These are phyloP conservation scores for Eruca vesicaria DNA, from an alignment of 441 rosid genomes.

Conservation along the genomic window DNA sequence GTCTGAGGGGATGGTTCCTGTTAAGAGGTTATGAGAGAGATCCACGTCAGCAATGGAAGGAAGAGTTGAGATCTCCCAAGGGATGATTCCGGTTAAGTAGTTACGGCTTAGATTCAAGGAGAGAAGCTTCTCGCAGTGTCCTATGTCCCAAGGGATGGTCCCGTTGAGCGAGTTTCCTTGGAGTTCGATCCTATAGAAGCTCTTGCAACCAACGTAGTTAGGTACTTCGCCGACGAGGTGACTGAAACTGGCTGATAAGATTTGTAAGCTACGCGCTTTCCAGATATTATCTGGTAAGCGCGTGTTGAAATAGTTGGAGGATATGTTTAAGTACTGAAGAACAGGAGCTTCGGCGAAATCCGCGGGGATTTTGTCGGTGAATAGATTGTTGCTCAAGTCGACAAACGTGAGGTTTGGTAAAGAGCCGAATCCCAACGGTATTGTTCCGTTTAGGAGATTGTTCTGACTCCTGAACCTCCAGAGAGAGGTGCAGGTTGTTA, in stretches of 20 bases:
- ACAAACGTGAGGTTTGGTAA: conserved; percentile 59
- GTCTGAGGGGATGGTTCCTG: conserved; percentile 81
- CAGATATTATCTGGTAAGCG: conserved; percentile 59
- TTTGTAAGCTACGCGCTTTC: conserved; percentile 44
- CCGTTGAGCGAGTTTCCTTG: conserved; percentile 70
- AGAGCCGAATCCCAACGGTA: conserved; percentile 71
- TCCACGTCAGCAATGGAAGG: conserved; percentile 73
- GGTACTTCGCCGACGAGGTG: conserved; percentile 63
- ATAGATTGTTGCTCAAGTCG: conserved; percentile 70
- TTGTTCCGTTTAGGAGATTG: conserved; percentile 64
- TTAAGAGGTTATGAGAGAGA: conserved; percentile 67
- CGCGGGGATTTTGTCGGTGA: conserved; percentile 60
- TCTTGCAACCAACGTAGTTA: conserved; percentile 62
- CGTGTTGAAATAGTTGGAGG: conserved; percentile 53
- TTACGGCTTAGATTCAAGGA: conserved; percentile 66
- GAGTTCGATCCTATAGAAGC: conserved; percentile 73
- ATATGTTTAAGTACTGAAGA: conserved; percentile 74
- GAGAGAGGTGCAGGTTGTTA: conserved; percentile 62
- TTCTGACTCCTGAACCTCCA: conserved; percentile 65
- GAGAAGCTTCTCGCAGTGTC: conserved; percentile 81
- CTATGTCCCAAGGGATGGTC: conserved; percentile 75
- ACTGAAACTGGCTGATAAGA: conserved; percentile 66
- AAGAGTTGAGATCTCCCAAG: conserved; percentile 78
- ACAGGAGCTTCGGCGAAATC: conserved; percentile 63
- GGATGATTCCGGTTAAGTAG: conserved; percentile 75